Evolutionary conservation across 2,329 filamentous ascomycete species (phyloP).

Genomic region (Fusarium anguioides): DNA sequence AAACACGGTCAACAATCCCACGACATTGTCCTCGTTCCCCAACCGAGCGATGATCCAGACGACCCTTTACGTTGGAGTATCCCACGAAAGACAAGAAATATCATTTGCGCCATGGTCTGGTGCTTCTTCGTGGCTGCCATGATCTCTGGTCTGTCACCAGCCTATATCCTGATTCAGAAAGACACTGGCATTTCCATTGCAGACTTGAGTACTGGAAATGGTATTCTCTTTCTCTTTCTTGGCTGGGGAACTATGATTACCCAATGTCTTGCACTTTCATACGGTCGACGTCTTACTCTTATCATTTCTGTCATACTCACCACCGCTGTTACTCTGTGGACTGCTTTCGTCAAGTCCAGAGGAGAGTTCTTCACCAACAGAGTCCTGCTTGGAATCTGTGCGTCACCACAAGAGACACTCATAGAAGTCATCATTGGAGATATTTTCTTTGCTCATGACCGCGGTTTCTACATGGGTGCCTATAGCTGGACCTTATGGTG

Average conservation of each 20-base stretch:
- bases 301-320: slow-evolving; percentile 33
- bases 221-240: neutral
- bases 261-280: neutral
- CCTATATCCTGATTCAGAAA: slow-evolving; percentile 39
- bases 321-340: slow-evolving; percentile 36
- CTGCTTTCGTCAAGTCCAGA: slow-evolving; percentile 31
- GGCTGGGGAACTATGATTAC: slow-evolving; percentile 1
- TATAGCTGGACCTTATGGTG: slow-evolving; percentile 44
- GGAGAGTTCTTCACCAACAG: slow-evolving; percentile 42
- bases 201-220: slow-evolving; percentile 28
- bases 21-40: slow-evolving; percentile 40
- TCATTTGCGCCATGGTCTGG: slow-evolving; percentile 41
- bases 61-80: slow-evolving; percentile 40
- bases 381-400: slow-evolving; percentile 38
- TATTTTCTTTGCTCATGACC: slow-evolving; percentile 33
- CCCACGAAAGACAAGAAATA: slow-evolving; percentile 36
- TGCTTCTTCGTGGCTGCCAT: slow-evolving; percentile 43
- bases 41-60: slow-evolving; percentile 40
- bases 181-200: slow-evolving; percentile 44
- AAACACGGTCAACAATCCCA: slow-evolving; percentile 27
- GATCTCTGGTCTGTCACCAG: slow-evolving; percentile 41
- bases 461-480: slow-evolving; percentile 42
- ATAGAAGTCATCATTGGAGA: slow-evolving; percentile 5
- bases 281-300: neutral
- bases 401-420: slow-evolving; percentile 40